Percentiles rank a stretch among this genome's conserved stretches.
Evolutionary conservation across 257 asterid species (phyloP).

Genomic region (Hygrophila difformis): DNA sequence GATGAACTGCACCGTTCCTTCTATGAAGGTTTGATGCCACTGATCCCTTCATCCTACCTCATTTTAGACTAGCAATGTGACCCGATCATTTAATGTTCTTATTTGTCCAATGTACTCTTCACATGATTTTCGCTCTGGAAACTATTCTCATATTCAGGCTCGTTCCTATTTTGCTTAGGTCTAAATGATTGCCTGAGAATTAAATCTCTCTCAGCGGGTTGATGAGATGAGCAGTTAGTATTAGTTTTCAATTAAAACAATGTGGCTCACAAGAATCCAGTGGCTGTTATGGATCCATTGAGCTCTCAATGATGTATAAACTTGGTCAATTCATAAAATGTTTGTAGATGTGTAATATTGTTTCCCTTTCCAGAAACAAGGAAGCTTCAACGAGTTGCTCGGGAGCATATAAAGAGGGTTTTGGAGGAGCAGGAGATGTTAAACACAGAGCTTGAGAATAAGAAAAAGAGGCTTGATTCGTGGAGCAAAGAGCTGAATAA

Average conservation of each 20-base stretch:
- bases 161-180: too few relatives aligned
- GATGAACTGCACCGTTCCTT: constrained; percentile 66
- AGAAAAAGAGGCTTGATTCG: constrained; percentile 52
- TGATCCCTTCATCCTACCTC: not conserved
- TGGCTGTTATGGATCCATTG: too few relatives aligned
- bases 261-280: too few relatives aligned
- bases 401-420: constrained; percentile 61
- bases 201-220: too few relatives aligned
- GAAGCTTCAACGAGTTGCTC: constrained; percentile 63
- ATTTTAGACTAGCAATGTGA: too few relatives aligned
- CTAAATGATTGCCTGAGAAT: too few relatives aligned
- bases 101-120: not conserved
- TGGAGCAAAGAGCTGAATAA: constrained; percentile 78
- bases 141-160: not conserved
- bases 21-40: constrained; percentile 49
- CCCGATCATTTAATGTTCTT: not conserved
- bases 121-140: not conserved
- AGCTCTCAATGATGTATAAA: too few relatives aligned
- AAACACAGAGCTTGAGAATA: constrained; percentile 53
- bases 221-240: too few relatives aligned
- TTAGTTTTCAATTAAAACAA: too few relatives aligned
- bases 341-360: not conserved
- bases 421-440: constrained; percentile 64
- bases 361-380: constrained; percentile 49
- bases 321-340: too few relatives aligned